Percentiles rank a stretch among this genome's conserved stretches.
Evolutionary conservation across 2,329 filamentous ascomycete species (phyloP).

Genomic region (Colletotrichum sp.): DNA sequence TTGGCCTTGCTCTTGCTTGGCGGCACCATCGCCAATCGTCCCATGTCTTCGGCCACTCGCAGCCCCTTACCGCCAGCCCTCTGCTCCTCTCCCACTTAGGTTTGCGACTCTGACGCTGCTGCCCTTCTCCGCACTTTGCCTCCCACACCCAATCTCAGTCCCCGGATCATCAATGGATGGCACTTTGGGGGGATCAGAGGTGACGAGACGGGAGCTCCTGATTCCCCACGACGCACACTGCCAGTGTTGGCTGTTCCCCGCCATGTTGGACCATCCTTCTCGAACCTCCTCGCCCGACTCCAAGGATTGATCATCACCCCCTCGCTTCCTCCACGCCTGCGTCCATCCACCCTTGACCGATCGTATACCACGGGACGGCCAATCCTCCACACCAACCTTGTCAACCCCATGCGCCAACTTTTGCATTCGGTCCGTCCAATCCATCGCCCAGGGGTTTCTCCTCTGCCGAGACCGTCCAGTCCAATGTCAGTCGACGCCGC

Average conservation of each 20-base stretch:
- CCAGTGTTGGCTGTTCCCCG: neutral
- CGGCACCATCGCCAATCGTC: constrained; percentile 1
- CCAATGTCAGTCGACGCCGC: constrained; percentile 13
- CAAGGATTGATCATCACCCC: constrained; percentile 3
- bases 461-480: neutral
- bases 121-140: constrained; percentile 2
- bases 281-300: neutral
- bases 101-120: neutral
- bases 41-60: neutral
- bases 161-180: neutral
- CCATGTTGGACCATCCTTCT: neutral
- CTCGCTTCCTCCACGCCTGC: neutral
- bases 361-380: neutral
- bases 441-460: neutral
- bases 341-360: neutral
- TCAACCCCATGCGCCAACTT: constrained; percentile 17
- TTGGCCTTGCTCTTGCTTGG: neutral
- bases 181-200: neutral
- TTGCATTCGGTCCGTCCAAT: constrained; percentile 20
- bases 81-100: neutral
- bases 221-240: neutral
- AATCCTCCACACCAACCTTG: constrained; percentile 16
- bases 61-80: neutral
- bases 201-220: neutral
- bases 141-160: neutral